Conservation (phyloP, 257 asterid genomes). For the Forsythia suspensa region DNA sequence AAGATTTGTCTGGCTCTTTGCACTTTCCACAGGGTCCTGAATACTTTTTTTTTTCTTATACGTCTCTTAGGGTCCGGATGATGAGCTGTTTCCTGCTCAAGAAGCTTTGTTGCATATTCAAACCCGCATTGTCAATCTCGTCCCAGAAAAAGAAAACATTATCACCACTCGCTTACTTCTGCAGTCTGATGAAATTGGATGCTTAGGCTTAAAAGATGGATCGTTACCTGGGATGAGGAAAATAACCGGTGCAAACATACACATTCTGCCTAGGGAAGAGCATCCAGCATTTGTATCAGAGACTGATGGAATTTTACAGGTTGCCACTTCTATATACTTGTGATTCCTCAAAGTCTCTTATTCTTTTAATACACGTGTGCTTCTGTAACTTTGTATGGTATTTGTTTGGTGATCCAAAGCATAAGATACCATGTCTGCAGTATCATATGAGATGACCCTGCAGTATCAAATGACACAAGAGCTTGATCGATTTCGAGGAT, state of each 20-base stretch:
- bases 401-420: not conserved
- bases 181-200: conserved; percentile 75
- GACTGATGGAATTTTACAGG: conserved; percentile 81
- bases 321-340: conserved; percentile 26
- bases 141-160: conserved; percentile 76
- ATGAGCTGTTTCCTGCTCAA: conserved; percentile 98
- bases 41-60: conserved; percentile 27
- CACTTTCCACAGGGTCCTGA: conserved; percentile 14
- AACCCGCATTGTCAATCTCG: conserved; percentile 79
- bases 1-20: not conserved
- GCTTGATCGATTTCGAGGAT: not conserved
- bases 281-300: conserved; percentile 65
- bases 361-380: not conserved
- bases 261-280: conserved; percentile 64
- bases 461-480: not conserved
- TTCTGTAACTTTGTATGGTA: not conserved
- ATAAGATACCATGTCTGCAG: not conserved
- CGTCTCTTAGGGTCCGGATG: conserved; percentile 83
- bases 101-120: conserved; percentile 97
- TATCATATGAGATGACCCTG: not conserved
- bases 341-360: conserved; percentile 1
- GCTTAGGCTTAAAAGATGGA: conserved; percentile 51
- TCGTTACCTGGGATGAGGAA: conserved; percentile 52
- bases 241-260: conserved; percentile 64
- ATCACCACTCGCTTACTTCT: conserved; percentile 76